Conservation (phyloP, 805 yeast species). For the Cyberlindnera xylosilytica region DNA sequence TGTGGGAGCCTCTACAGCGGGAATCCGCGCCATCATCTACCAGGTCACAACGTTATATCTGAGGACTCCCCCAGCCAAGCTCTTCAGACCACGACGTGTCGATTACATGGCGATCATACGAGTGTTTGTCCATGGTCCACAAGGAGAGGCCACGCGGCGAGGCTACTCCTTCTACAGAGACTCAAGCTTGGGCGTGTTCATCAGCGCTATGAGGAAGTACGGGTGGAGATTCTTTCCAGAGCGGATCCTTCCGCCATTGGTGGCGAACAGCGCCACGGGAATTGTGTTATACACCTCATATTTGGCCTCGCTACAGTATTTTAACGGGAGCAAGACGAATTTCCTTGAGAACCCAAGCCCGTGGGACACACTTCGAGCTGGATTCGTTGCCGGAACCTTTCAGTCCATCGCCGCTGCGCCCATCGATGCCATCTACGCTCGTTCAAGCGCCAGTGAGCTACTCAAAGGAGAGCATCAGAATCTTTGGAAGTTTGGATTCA, state of each 20-base stretch:
- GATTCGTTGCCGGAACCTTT: conserved; percentile 79
- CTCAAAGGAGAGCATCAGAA: conserved; percentile 64
- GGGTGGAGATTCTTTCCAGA: conserved; percentile 90
- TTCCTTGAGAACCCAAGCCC: conserved; percentile 28
- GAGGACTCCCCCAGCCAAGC: conserved; percentile 74
- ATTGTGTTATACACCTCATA: conserved; percentile 82
- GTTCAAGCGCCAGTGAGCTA: conserved; percentile 75
- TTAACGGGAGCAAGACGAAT: conserved; percentile 25
- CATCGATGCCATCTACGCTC: conserved; percentile 81
- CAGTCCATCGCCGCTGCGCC: conserved; percentile 95
- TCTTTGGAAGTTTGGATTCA: conserved; percentile 72
- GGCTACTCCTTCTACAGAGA: conserved; percentile 52
- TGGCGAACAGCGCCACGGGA: conserved; percentile 90
- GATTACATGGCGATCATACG: conserved; percentile 77
- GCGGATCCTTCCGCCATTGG: conserved; percentile 73
- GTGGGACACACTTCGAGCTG: conserved; percentile 69
- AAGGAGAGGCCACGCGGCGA: conserved; percentile 35
- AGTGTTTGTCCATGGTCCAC: conserved; percentile 41
- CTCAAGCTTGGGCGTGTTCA: conserved; percentile 72
- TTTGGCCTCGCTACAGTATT: conserved; percentile 48
- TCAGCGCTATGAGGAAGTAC: conserved; percentile 65
- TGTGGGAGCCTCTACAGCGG: conserved; percentile 81
- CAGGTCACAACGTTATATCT: conserved; percentile 77
- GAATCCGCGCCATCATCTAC: conserved; percentile 77
- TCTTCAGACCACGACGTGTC: conserved; percentile 86